Evolutionary conservation across 768 basidiomycete species (phyloP).

Genomic region (Phlebiopsis flavidoalba): DNA sequence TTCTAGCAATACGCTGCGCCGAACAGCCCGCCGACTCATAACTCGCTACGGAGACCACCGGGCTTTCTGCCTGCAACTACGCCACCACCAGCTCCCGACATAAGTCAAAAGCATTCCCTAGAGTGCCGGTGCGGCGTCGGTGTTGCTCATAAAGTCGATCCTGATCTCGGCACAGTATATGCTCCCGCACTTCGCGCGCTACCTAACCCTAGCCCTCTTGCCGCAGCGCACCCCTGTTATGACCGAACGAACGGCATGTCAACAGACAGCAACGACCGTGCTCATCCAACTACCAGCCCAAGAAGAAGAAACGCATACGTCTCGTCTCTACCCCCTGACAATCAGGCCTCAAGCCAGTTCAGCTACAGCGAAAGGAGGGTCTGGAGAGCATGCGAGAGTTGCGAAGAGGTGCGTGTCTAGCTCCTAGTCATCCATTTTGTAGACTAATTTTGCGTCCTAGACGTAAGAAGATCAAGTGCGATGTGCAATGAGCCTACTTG

Average conservation of each 20-base stretch:
- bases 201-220: constrained; percentile 12
- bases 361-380: constrained; percentile 75
- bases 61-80: neutral
- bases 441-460: constrained; percentile 32
- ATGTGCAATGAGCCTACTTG: constrained; percentile 84
- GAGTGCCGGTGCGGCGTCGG: neutral
- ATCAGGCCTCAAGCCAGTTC: constrained; percentile 63
- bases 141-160: neutral
- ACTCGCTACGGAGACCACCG: constrained; percentile 1
- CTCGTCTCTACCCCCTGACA: constrained; percentile 41
- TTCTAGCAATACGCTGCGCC: constrained; percentile 5
- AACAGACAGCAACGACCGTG: constrained; percentile 9
- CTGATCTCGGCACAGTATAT: constrained; percentile 14
- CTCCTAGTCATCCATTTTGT: neutral
- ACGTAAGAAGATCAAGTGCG: constrained; percentile 92
- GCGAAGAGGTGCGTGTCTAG: constrained; percentile 59
- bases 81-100: neutral
- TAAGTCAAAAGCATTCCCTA: neutral
- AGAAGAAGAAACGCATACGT: constrained; percentile 80
- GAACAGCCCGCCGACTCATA: neutral
- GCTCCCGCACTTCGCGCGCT: constrained; percentile 8
- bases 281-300: constrained; percentile 40
- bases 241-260: constrained; percentile 36
- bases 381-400: constrained; percentile 88
- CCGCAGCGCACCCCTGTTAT: constrained; percentile 39